Base-by-base conservation (phyloP, 768 basidiomycete species). In the Pisolithus sp. region DNA sequence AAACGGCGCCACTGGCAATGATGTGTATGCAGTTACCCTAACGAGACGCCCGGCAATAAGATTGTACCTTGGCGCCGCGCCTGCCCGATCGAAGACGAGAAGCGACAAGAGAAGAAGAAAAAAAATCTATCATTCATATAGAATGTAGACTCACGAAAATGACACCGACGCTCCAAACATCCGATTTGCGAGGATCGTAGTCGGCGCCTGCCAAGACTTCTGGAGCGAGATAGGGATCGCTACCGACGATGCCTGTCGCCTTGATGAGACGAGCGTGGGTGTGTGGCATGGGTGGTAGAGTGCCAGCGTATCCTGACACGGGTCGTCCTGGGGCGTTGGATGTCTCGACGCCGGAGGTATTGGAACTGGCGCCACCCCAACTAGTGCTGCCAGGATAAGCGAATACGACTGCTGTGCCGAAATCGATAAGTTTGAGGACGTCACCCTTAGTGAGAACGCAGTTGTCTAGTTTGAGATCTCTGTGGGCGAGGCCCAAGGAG, bases 401-500 rank as follows among this genome's bases (percentile, higher is more conserved):
- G 73, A 99, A 99, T 53, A 99, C 94, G 57, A 93, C 93, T n/a
- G 96, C 96, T 5, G 96, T 99, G 48, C 96, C 96, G 72, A 99
- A 99, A 71, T 99, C 96, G 72, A 99, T 99, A 58, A 99, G 80
- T 68, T 99, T 99, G 75, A 99, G 91, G 59, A 96, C 81, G 64
- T 97, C 93, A 63, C 86, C 78, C 3, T 75, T 75, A n/a, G 89
- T 95, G 91, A 99, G 96, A 73, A 99, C 96, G 69, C 96, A 98
- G 68, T 99, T 99, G 75, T 99, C 96, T 54, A 99, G 87, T 71
- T 99, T 99, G 72, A 99, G 83, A 70, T 99, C 96, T 42, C 96
- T 90, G 65, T 99, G 96, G 5, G 96, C 96, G 47, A 98, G 85
- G 24, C 96, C 96, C 75, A 98, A 85, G 58, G 90, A 87, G 71